Conservation (phyloP, 2,329 filamentous ascomycete genomes). For the Fusarium solani-melongenae region DNA sequence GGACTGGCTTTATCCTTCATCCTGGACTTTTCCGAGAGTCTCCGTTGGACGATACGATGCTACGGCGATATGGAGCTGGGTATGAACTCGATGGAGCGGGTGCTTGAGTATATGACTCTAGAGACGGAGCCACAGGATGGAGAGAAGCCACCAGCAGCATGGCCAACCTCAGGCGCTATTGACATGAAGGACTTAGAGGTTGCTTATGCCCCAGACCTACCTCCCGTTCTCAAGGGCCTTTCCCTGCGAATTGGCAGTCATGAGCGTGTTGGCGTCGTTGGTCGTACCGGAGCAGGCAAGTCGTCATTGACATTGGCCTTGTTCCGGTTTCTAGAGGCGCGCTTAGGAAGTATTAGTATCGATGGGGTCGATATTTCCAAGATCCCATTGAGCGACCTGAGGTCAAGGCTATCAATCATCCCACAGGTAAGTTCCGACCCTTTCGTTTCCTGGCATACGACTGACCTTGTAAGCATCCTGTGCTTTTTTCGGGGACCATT, state of each 20-base stretch:
- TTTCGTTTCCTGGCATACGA: background rate
- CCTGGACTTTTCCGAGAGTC: conserved; percentile 71
- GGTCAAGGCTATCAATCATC: conserved; percentile 79
- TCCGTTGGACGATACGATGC: conserved; percentile 72
- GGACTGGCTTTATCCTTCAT: conserved; percentile 80
- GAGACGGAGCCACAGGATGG: conserved; percentile 74
- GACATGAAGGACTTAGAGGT: conserved; percentile 78
- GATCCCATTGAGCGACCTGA: conserved; percentile 74
- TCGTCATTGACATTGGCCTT: conserved; percentile 78
- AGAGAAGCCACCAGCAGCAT: conserved; percentile 71
- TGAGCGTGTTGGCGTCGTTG: conserved; percentile 78
- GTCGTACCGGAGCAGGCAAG: conserved; percentile 81
- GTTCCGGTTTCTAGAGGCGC: conserved; percentile 79
- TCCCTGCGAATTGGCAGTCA: conserved; percentile 72
- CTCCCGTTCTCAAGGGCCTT: conserved; percentile 75
- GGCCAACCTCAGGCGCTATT: conserved; percentile 78
- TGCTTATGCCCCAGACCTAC: conserved; percentile 75
- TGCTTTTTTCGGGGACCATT: conserved; percentile 82
- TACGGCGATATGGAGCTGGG: conserved; percentile 78
- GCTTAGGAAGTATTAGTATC: conserved; percentile 72
- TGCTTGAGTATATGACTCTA: conserved; percentile 78
- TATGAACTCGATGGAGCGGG: conserved; percentile 82
- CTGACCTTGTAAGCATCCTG: conserved; percentile 69
- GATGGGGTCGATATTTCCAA: conserved; percentile 80
- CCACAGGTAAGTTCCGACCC: conserved; percentile 60